Base-by-base conservation (phyloP, 176 grass and related monocot species). In the Triticum urartu region DNA sequence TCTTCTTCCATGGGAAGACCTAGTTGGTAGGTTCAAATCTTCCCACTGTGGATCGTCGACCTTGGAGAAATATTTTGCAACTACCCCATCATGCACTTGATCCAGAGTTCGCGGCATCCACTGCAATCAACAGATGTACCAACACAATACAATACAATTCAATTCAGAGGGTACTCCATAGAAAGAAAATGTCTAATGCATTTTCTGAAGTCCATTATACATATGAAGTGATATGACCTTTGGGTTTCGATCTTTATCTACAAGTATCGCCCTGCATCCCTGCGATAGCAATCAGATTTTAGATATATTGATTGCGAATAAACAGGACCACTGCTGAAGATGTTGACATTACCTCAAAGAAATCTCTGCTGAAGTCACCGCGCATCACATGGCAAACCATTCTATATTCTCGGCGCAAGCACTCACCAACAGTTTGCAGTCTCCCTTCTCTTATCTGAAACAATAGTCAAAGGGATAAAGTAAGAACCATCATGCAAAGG, bases 391-490 rank as follows among this genome's bases (percentile, higher is more conserved):
- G 94, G 66, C 94, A 94, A 87, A 90, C 88, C 92, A 95, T 91
- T 88, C 97, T 94, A 80, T 98, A 98, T 71, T 98, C 97, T 91
- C 92, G 85, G 47, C 63, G 88, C 45, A 98, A 85, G 81, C 96
- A 98, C 77, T 98, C 92, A 2, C 92, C 94, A 70, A 95, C 36
- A 83, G 86, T 91, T 83, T 95, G 91, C 11, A 79, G 62, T 68
- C 97, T 87, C 25, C 96, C 97, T 91, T 94, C 82, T 87, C 97
- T 94, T 89, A 98, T 98, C 97, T 98, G 85, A 60, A 79, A 85
- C 24, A 68, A 50, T 5, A 79, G 9, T 54, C 39, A 34, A 6
- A 77, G 7, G 21, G 25, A 73, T 83, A 81, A 71, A 75, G 3
- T 15, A 45, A 72, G 14, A 70, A 59, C 14, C 52, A 71, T 15